Evolutionary conservation across 2,329 filamentous ascomycete genomes (phyloP).

Genomic region (Pyricularia pennisetigena): DNA sequence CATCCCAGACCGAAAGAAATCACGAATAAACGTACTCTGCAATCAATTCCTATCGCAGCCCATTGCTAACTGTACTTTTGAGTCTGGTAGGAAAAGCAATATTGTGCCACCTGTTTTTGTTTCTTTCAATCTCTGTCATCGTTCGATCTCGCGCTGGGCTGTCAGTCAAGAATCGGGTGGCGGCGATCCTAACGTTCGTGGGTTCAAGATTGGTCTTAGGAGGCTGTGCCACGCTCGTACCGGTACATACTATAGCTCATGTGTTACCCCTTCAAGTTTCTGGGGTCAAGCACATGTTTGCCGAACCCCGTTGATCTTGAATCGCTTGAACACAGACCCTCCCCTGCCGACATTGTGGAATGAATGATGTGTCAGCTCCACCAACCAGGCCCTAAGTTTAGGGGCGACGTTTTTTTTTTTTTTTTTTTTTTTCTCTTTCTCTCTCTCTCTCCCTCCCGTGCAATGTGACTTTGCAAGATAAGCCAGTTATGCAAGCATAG

Average conservation of each 20-base stretch:
- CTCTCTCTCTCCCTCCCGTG: too few relatives aligned
- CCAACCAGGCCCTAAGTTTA: background rate
- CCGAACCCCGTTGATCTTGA: conserved; percentile 1
- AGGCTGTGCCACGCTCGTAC: background rate
- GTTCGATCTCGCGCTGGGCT: background rate
- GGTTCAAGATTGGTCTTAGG: background rate
- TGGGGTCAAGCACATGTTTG: background rate
- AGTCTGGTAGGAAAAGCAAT: background rate
- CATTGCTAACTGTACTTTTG: too few relatives aligned
- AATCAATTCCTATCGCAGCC: too few relatives aligned
- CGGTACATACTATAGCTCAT: background rate
- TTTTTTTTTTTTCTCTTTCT: background rate
- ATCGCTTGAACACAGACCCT: background rate
- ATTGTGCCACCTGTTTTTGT: background rate
- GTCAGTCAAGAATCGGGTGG: background rate
- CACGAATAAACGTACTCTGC: too few relatives aligned
- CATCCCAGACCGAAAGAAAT: background rate
- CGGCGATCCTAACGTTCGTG: background rate
- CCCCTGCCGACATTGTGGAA: background rate
- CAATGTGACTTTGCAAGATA: background rate
- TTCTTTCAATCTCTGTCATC: background rate
- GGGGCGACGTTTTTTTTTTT: background rate
- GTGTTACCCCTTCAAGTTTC: background rate
- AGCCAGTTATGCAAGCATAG: background rate
- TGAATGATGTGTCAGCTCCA: background rate